Evolutionary conservation across 2,329 filamentous ascomycete species (phyloP).

Genomic region (Trichoderma koningii): DNA sequence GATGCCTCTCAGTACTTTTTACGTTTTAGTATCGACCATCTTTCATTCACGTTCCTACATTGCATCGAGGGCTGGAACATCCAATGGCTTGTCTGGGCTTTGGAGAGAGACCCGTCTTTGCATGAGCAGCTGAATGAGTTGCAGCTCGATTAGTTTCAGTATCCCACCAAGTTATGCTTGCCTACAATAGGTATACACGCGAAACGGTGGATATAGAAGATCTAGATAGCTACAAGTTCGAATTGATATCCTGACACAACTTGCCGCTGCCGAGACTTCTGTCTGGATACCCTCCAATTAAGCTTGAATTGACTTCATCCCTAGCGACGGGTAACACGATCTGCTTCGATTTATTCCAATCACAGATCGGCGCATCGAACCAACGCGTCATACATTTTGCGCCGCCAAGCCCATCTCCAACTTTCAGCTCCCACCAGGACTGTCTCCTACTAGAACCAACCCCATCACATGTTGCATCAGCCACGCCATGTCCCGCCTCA

Average conservation of each 20-base stretch:
- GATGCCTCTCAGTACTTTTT: neutral
- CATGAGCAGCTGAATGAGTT: neutral
- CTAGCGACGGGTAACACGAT: neutral
- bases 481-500: no score
- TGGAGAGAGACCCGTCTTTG: neutral
- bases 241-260: neutral
- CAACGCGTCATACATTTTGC: slow-evolving; percentile 7
- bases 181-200: neutral
- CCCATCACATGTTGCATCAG: slow-evolving; percentile 6
- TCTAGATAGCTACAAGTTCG: neutral
- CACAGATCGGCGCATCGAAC: neutral
- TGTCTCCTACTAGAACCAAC: neutral
- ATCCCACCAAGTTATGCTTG: neutral
- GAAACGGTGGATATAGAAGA: neutral
- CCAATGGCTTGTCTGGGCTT: neutral
- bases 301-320: neutral
- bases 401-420: neutral
- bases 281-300: no score
- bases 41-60: neutral
- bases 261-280: neutral
- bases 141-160: neutral
- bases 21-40: neutral
- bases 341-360: neutral
- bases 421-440: no score
- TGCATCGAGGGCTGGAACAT: neutral